Evolutionary conservation across 306 rosid species (phyloP).

Genomic region (Comarum palustre): DNA sequence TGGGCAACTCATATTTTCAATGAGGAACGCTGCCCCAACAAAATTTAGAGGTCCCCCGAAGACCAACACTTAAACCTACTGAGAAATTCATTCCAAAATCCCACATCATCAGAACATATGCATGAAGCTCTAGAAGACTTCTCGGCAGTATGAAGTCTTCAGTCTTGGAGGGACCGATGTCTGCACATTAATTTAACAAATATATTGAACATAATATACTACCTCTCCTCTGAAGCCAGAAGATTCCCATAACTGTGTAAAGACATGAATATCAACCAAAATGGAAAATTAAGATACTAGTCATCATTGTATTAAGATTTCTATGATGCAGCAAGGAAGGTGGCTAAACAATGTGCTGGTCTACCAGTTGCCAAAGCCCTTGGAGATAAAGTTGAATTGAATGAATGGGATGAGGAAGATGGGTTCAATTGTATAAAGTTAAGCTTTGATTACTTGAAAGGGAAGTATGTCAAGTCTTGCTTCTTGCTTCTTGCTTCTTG

Average conservation of each 20-base stretch:
- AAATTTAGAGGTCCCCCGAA: neutral
- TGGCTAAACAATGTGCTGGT: too few relatives aligned
- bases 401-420: too few relatives aligned
- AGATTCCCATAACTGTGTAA: neutral
- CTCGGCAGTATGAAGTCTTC: slow-evolving; percentile 23
- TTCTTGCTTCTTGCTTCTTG: neutral
- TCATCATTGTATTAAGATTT: slow-evolving; percentile 20
- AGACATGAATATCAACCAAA: slow-evolving; percentile 10
- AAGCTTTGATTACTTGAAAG: too few relatives aligned
- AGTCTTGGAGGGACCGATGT: slow-evolving; percentile 32
- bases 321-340: too few relatives aligned
- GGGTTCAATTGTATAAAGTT: too few relatives aligned
- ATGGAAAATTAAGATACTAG: neutral
- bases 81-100: slow-evolving; percentile 16
- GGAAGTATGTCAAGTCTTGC: neutral
- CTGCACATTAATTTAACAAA: neutral
- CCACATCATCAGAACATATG: neutral
- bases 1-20: neutral
- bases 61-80: slow-evolving; percentile 20
- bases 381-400: too few relatives aligned
- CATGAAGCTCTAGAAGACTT: neutral
- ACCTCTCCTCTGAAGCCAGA: slow-evolving; percentile 5
- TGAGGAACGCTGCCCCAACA: neutral
- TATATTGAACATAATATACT: neutral
- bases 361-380: too few relatives aligned